Evolutionary conservation across 164 flowering plant species (phyloP), one percentile per base, ranked within the genome.

Genomic region (Sextonia rubra): DNA sequence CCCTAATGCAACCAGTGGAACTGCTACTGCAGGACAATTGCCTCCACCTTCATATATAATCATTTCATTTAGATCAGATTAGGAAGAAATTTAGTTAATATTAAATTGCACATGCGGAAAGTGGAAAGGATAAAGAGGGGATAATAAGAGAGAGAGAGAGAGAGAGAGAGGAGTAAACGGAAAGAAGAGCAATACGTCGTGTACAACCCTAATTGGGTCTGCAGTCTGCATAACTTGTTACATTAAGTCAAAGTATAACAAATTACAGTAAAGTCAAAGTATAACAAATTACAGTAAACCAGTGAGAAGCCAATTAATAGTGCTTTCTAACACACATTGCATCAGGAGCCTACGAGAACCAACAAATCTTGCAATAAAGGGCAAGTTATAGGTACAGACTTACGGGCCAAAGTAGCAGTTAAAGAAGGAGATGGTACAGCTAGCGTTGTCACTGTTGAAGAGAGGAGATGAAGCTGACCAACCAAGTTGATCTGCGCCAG

Each of bases 401-500:
- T 73, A 96, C 99, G 92, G 25, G 97, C 99, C 83, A 92, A 83
- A 67, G 97, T 96, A 73, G 99, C 98, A 55, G 91, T 96, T 71
- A 92, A 72, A 73, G 99, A 96, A 71, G 99, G 99, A 52, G 92
- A 86, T 47, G 99, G 99, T 52, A 93, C 98, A 73, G 99, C 95
- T 74, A 96, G 84, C 82, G 83, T 89, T 6, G 97, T 88, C 71
- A 90, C 86, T 12, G 97, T 82, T n/a, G 99, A 96, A 82, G 99
- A 96, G 70, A 96, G 97, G 83, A 96, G 95, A 77, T 93, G 97
- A 78, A 96, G 95, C 79, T 93, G 97, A 47, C 97, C 98, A 80
- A 89, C 88, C 74, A 96, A 81, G 84, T 77, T 80, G 47, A 86
- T 85, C 99, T 96, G 91, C 87, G 86, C 32, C 30, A 77, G 72